Evolutionary conservation across 306 rosid species (phyloP).

Genomic region (Vigna unguiculata): DNA sequence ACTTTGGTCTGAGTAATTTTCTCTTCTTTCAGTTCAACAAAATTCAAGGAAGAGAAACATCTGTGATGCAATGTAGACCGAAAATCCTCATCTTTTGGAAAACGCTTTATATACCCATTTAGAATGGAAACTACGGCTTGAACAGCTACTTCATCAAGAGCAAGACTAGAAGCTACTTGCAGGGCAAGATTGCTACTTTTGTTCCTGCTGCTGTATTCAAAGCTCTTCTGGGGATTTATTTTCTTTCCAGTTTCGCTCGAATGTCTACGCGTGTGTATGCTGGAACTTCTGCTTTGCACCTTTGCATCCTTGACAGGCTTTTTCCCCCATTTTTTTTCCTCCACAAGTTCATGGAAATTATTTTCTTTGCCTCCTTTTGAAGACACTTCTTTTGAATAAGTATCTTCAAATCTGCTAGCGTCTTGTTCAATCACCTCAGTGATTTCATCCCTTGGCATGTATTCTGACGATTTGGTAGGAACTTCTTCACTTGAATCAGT

Average conservation of each 20-base stretch:
- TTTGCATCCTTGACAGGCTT: constrained; percentile 27
- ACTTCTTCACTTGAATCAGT: background rate
- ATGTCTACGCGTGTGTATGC: constrained; percentile 29
- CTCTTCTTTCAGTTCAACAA: constrained; percentile 53
- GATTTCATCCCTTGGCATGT: constrained; percentile 40
- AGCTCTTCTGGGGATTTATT: constrained; percentile 12
- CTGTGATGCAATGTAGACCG: constrained; percentile 54
- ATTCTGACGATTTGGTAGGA: constrained; percentile 12
- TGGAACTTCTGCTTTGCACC: constrained; percentile 36
- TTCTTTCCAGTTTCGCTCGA: constrained; percentile 26
- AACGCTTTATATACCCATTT: constrained; percentile 65
- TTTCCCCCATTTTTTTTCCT: background rate
- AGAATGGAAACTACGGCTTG: constrained; percentile 79
- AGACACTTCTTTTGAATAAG: constrained; percentile 28
- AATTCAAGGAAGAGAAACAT: constrained; percentile 62
- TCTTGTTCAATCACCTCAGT: constrained; percentile 30
- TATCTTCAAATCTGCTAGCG: background rate
- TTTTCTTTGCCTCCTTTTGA: constrained; percentile 42
- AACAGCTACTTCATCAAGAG: constrained; percentile 57
- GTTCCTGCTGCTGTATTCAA: constrained; percentile 14
- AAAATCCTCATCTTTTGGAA: constrained; percentile 68
- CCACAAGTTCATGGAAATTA: constrained; percentile 25
- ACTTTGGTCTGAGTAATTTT: constrained; percentile 56
- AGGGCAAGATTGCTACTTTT: constrained; percentile 27
- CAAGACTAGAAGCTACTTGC: constrained; percentile 37